Conservation (phyloP, 2,329 filamentous ascomycete species). For the Calonectria pteridis region DNA sequence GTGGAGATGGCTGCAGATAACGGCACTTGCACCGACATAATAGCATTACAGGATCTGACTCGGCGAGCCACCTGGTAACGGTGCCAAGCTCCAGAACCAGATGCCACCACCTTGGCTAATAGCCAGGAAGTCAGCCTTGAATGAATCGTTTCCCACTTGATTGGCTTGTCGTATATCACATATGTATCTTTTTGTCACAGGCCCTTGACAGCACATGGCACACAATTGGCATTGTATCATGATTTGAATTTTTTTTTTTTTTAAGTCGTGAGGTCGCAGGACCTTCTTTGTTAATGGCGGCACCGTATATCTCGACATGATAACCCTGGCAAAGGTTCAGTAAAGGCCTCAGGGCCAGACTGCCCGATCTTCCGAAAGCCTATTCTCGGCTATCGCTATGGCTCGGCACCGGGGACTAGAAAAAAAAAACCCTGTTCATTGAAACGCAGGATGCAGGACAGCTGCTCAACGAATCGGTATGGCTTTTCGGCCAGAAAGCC, state of each 20-base stretch:
- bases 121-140: slow-evolving; percentile 3
- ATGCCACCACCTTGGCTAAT: neutral
- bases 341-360: slow-evolving; percentile 27
- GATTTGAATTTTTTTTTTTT: neutral
- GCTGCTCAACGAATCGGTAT: slow-evolving; percentile 10
- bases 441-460: neutral
- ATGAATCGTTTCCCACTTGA: neutral
- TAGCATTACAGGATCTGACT: neutral
- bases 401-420: slow-evolving; percentile 31
- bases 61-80: neutral
- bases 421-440: neutral
- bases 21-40: slow-evolving; percentile 3
- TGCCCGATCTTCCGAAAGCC: slow-evolving; percentile 31
- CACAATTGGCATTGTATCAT: neutral
- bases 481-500: slow-evolving; percentile 1
- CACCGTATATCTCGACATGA: neutral
- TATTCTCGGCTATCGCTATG: slow-evolving; percentile 31
- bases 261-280: neutral
- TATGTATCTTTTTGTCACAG: neutral
- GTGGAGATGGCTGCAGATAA: neutral
- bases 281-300: neutral
- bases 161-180: neutral
- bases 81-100: neutral
- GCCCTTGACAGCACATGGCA: neutral
- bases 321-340: slow-evolving; percentile 27